A percentile compares a stretch with the other conserved stretches of the same genome.
Evolutionary conservation across 2,329 filamentous ascomycete genomes (phyloP).

Genomic region (Acrocalymma vagum): DNA sequence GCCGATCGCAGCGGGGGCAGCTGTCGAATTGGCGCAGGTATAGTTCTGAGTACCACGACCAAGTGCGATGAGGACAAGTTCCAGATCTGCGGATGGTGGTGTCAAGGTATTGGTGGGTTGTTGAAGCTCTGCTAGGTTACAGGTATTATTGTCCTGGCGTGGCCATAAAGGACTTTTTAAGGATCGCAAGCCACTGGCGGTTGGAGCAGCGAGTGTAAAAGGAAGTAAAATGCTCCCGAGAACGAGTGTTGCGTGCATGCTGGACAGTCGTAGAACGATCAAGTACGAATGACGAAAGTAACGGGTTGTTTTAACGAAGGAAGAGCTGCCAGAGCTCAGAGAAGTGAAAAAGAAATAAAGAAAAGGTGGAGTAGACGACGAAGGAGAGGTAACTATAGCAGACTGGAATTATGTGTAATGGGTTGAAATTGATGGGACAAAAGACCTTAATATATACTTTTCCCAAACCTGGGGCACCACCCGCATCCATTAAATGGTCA

Average conservation of each 20-base stretch:
- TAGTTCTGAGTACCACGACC: slow-evolving; percentile 63
- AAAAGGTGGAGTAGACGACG: slow-evolving; percentile 17
- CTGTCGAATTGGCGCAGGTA: slow-evolving; percentile 47
- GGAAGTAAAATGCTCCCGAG: slow-evolving; percentile 30
- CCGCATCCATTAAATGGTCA: no score
- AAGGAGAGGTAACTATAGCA: slow-evolving; percentile 7
- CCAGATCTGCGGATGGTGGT: slow-evolving; percentile 30
- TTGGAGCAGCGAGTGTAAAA: slow-evolving; percentile 30
- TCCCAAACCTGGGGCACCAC: neutral
- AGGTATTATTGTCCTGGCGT: slow-evolving; percentile 29
- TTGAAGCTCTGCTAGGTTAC: slow-evolving; percentile 29
- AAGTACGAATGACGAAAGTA: slow-evolving; percentile 3
- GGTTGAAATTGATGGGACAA: slow-evolving; percentile 18
- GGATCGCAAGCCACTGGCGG: slow-evolving; percentile 13
- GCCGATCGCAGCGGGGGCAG: slow-evolving; percentile 49
- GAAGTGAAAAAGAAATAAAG: slow-evolving; percentile 27
- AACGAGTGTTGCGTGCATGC: slow-evolving; percentile 32
- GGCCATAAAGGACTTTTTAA: slow-evolving; percentile 13
- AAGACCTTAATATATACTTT: slow-evolving; percentile 18
- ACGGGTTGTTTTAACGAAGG: slow-evolving; percentile 14
- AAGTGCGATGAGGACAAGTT: slow-evolving; percentile 54
- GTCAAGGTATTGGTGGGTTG: slow-evolving; percentile 38
- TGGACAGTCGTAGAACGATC: slow-evolving; percentile 12
- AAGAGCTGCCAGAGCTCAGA: slow-evolving; percentile 43
- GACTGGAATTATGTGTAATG: slow-evolving; percentile 16